Percentiles rank a stretch among this genome's conserved stretches.
Conservation (phyloP, 257 asterid species). For the Scutellaria baicalensis region DNA sequence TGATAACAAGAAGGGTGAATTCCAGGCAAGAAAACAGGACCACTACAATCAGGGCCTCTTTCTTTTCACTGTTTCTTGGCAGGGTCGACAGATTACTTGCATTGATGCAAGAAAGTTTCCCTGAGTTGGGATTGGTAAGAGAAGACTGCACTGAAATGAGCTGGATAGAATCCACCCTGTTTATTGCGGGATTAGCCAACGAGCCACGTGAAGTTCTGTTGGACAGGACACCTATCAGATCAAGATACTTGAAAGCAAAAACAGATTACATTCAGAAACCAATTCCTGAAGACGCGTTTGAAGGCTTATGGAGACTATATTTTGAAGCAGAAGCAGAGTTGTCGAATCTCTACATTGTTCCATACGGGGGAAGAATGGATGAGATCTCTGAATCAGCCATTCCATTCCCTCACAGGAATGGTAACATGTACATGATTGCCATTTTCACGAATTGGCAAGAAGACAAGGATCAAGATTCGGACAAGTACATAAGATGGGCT, state of each 20-base stretch:
- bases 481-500: background rate
- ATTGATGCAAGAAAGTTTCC: constrained; percentile 17
- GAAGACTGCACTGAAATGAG: constrained; percentile 27
- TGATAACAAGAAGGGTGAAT: too few relatives aligned
- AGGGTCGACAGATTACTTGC: constrained; percentile 17
- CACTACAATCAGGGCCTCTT: background rate
- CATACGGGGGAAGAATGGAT: background rate
- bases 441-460: background rate
- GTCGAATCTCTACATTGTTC: background rate
- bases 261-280: background rate
- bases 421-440: too few relatives aligned
- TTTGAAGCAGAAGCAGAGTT: background rate
- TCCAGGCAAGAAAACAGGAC: too few relatives aligned
- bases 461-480: background rate
- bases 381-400: background rate
- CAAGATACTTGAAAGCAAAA: background rate
- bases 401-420: background rate
- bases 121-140: constrained; percentile 21
- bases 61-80: constrained; percentile 21
- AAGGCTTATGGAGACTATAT: background rate
- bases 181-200: constrained; percentile 9
- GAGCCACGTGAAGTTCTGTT: constrained; percentile 16
- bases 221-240: constrained; percentile 1
- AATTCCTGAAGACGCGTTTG: background rate
- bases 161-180: constrained; percentile 24